phyloP scores from a whole-genome alignment of 495 filamentous ascomycete genomes.

The Lasiosphaeris hirsuta region DNA sequence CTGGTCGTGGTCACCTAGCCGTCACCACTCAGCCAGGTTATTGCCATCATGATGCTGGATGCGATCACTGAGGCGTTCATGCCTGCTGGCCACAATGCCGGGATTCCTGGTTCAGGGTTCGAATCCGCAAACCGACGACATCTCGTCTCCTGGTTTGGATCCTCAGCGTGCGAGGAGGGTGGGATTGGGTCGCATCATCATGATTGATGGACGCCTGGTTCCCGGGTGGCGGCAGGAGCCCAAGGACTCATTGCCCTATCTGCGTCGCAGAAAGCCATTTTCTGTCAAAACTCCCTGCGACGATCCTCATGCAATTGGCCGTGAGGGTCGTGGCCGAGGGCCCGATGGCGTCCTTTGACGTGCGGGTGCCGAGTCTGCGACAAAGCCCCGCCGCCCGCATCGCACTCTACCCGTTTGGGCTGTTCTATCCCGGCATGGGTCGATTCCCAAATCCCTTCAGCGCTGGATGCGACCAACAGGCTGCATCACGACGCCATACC shows the following conservation, averaged over 20 bases:
- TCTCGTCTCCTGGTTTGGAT: slow-evolving; percentile 7
- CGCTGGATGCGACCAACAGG: background rate
- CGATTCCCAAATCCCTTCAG: too few relatives aligned
- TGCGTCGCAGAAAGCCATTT: slow-evolving; percentile 3
- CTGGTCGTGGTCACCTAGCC: too few relatives aligned
- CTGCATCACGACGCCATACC: slow-evolving; percentile 4
- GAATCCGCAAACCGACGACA: background rate
- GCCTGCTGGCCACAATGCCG: background rate
- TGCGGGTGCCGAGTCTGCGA: slow-evolving; percentile 6
- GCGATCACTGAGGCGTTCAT: background rate
- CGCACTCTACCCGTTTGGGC: too few relatives aligned
- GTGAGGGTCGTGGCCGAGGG: background rate
- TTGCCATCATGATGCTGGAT: too few relatives aligned
- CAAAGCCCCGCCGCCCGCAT: slow-evolving; percentile 7
- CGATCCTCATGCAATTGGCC: slow-evolving; percentile 15
- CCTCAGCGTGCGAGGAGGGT: background rate
- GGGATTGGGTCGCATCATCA: background rate
- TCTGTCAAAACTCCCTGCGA: slow-evolving; percentile 3
- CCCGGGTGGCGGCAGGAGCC: slow-evolving; percentile 4
- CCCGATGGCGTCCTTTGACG: slow-evolving; percentile 13
- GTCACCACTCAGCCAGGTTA: too few relatives aligned
- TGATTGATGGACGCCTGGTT: slow-evolving; percentile 11
- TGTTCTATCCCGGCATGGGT: too few relatives aligned
- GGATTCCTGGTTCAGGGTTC: background rate
- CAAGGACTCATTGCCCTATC: slow-evolving; percentile 1